phyloP scores from a whole-genome alignment of 2,329 filamentous ascomycete species.

The Sclerotinia sclerotiorum region DNA sequence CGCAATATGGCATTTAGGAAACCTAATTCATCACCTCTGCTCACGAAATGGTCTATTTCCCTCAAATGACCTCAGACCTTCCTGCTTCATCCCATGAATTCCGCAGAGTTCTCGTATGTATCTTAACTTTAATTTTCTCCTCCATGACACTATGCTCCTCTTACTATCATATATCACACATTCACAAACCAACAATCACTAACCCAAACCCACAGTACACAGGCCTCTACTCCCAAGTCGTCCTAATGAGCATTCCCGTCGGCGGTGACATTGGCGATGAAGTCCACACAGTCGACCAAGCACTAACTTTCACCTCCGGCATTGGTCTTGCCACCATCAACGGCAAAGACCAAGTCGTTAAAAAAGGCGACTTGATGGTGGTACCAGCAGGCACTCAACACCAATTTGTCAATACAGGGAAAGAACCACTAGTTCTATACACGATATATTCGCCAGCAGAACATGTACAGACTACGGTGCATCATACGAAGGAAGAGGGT shows the following conservation, averaged over 20 bases:
- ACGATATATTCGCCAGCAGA: conserved; percentile 64
- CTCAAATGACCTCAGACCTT: conserved; percentile 53
- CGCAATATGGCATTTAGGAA: conserved; percentile 30
- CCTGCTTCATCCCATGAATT: conserved; percentile 57
- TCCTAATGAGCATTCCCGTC: conserved; percentile 64
- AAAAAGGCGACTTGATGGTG: conserved; percentile 47
- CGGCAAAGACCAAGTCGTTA: conserved; percentile 54
- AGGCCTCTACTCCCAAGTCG: conserved; percentile 61
- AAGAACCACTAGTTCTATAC: conserved; percentile 58
- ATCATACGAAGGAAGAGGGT: conserved; percentile 62
- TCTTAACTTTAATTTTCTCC: not conserved
- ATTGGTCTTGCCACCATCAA: conserved; percentile 57
- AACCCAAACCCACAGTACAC: conserved; percentile 46
- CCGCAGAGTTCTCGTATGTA: conserved; percentile 51
- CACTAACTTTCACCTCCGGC: conserved; percentile 63
- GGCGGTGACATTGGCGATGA: conserved; percentile 67
- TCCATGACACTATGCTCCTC: not conserved
- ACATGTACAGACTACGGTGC: conserved; percentile 58
- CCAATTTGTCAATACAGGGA: conserved; percentile 63
- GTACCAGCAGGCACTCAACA: conserved; percentile 66
- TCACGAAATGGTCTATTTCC: conserved; percentile 62
- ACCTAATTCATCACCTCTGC: conserved; percentile 43
- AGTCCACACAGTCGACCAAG: conserved; percentile 64
- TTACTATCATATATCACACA: too few relatives aligned
- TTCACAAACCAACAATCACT: not conserved